phyloP scores from a whole-genome alignment of 371 early-diverging fungal genomes.

The Mortierella sp. region DNA sequence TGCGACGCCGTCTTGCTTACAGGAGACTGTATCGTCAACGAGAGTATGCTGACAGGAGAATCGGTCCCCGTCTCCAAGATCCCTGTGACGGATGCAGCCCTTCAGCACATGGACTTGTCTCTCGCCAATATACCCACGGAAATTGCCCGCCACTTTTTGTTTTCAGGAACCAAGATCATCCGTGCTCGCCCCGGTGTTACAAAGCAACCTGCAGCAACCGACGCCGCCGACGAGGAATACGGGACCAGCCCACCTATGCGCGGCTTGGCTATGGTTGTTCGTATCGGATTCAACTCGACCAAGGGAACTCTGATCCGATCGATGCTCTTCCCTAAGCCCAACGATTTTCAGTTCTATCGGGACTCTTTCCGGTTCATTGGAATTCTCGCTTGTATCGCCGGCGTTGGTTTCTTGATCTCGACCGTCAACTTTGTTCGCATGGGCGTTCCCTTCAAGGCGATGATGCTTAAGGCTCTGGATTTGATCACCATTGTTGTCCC shows the following conservation, averaged over 20 bases:
- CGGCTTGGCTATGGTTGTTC: conserved; percentile 87
- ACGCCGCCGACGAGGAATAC: conserved; percentile 22
- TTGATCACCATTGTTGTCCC: conserved; percentile 96
- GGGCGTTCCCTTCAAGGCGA: conserved; percentile 75
- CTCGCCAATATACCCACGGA: conserved; percentile 77
- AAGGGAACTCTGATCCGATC: conserved; percentile 96
- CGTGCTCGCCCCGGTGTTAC: conserved; percentile 70
- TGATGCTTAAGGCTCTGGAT: conserved; percentile 91
- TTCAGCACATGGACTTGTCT: conserved; percentile 81
- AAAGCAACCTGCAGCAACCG: background rate
- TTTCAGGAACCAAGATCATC: conserved; percentile 92
- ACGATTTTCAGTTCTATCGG: conserved; percentile 93
- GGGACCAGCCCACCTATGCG: conserved; percentile 27
- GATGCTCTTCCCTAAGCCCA: conserved; percentile 96
- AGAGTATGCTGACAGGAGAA: conserved; percentile 99
- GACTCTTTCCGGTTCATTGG: conserved; percentile 97
- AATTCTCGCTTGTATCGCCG: conserved; percentile 83
- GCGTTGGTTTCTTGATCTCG: conserved; percentile 85
- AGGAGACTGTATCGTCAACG: conserved; percentile 98
- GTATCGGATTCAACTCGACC: conserved; percentile 97
- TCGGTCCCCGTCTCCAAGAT: conserved; percentile 84
- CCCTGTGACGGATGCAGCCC: conserved; percentile 76
- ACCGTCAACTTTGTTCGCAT: conserved; percentile 86
- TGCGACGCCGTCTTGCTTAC: conserved; percentile 96
- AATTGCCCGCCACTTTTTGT: conserved; percentile 85